Conservation (phyloP, 1,284 basidiomycete species). For the Papiliotrema flavescens region DNA sequence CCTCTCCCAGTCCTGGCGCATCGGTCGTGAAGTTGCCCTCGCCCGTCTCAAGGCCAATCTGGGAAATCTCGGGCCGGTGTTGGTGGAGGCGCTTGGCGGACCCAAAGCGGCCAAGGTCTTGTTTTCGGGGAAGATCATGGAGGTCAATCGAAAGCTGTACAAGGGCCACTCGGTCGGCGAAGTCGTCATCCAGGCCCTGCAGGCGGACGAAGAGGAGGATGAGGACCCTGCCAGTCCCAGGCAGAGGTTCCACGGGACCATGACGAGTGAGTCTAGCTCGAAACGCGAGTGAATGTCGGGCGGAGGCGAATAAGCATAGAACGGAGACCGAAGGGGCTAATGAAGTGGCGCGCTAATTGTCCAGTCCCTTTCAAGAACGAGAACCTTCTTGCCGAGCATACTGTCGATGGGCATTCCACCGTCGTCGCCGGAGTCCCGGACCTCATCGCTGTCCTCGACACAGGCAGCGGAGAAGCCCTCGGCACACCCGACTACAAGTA, state of each 20-base stretch:
- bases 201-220: conserved; percentile 54
- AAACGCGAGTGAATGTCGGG: background rate
- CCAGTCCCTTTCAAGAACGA: conserved; percentile 61
- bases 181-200: conserved; percentile 53
- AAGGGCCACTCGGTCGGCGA: conserved; percentile 57
- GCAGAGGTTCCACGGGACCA: conserved; percentile 17
- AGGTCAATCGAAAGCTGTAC: conserved; percentile 53
- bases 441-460: conserved; percentile 58
- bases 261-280: conserved; percentile 19
- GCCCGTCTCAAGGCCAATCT: conserved; percentile 49
- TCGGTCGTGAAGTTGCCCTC: conserved; percentile 54
- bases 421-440: conserved; percentile 58
- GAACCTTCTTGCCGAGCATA: conserved; percentile 55
- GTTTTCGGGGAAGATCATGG: conserved; percentile 57
- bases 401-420: conserved; percentile 42
- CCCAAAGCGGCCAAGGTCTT: conserved; percentile 55
- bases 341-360: conserved; percentile 9
- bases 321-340: no score
- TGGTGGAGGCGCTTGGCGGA: conserved; percentile 55
- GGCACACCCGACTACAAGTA: conserved; percentile 57
- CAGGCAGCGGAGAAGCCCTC: conserved; percentile 56
- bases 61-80: conserved; percentile 31
- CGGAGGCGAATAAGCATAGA: no score
- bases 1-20: conserved; percentile 57
- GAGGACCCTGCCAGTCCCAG: conserved; percentile 23